Base-by-base conservation (phyloP, 2,329 filamentous ascomycete genomes). In the Cercospora sp. region DNA sequence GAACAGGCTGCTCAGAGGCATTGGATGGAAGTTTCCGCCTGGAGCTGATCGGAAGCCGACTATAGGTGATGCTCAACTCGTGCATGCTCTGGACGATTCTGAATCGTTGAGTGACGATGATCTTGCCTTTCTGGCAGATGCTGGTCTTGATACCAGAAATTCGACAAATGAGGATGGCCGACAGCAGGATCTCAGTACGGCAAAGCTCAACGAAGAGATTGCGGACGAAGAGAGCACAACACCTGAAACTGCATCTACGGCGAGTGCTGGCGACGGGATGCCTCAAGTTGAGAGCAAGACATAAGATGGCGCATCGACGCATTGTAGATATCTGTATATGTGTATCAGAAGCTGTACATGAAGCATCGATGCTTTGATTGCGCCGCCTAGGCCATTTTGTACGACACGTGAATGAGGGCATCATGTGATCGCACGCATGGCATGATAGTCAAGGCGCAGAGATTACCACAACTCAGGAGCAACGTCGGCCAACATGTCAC, bases 1-100 rank as follows among this genome's bases (percentile, higher is more conserved):
- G 70, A 70, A 64, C 40, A 51, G 60, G 45, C 18, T 69, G 37
- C 40, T 71, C 16, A 49, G 65, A 28, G 30, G 57, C 26, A 65
- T 30, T 26, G 62, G 62, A 21, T 65, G 62, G 62, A 49, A 65
- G 51, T 65, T 65, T 10, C 53, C 51, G 28, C 34, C 62, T 30
- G 24, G 16, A 24, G 26, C 18, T 12, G 24, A 32, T 49, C 34
- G 12, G 24, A 3, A 12, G 16, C 34, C 13, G 9, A 32, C 37
- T 13, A 24, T 59, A 34, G 62, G 49, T 16, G 53, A 59, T 30
- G 62, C 51, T 24, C 37, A 16, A 37, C 28, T 62, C n/a, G 24
- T 59, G 24, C 30, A 32, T 26, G 53, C 26, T 4, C 28, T 53
- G 18, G 26, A 65, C 28, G 53, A 53, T 18, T 34, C 49, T 58